Base-by-base conservation (phyloP, 2,329 filamentous ascomycete genomes). In the Alternaria gansuensis region DNA sequence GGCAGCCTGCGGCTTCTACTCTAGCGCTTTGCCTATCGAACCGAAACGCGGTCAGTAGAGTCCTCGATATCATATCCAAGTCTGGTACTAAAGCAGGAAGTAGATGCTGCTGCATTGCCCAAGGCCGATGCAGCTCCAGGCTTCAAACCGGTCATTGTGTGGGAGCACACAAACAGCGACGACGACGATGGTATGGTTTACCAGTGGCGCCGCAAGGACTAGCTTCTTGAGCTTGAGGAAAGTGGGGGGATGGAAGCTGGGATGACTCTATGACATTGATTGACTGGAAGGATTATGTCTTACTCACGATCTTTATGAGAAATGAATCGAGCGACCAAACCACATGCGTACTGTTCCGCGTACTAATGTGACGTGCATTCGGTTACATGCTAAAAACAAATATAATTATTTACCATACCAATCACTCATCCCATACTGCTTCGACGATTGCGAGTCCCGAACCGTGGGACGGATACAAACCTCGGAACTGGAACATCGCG, bases 401-500 rank as follows among this genome's bases (percentile, higher is more conserved):
- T 31, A 40, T 2, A 40, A 23, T 13, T 23, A 10, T 11, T 7
- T 40, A 40, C 13, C 13, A 5, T 44, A 41, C 13, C 21, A n/a
- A 23, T 31, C 28, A 50, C 5, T 17, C 49, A 7, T 45, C 50
- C 58, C 54, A 61, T 2, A 54, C 45, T 6, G 33, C 49, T 41
- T 61, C 58, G 11, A 61, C 5, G 21, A 61, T 54, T 2, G 44
- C 44, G 23, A 64, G 53, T 33, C 23, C 50, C 3, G 55, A 58
- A 3, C 54, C 62, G 34, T n/a, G 28, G 24, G 57, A 34, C 28
- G 55, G 44, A 28, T 43, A 57, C 17, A 61, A 31, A 3, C 45
- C 55, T 8, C 44, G 64, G 13, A 81, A 70, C 1, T 75, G 68
- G 37, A 82, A 81, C 4, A 79, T 70, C 52, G 76, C 69, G 44